Conservation (phyloP, 2,329 filamentous ascomycete species). For the Cercospora sp. region DNA sequence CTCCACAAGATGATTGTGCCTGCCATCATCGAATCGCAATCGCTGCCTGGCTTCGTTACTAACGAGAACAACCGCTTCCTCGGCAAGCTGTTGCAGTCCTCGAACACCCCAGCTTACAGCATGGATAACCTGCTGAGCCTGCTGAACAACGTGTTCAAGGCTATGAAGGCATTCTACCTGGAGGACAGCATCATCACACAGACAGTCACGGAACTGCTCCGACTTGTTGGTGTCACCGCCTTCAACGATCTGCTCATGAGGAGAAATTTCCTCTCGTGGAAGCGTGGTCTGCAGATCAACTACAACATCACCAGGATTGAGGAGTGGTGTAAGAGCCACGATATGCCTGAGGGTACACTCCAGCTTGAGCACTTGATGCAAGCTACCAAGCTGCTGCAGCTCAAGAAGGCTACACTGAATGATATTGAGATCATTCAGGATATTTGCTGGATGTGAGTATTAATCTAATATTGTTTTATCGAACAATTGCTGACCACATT, state of each 20-base stretch:
- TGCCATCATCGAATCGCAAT: conserved; percentile 98
- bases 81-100: conserved; percentile 90
- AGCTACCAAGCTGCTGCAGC: conserved; percentile 94
- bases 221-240: conserved; percentile 91
- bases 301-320: conserved; percentile 99
- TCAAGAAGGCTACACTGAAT: conserved; percentile 98
- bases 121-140: conserved; percentile 98
- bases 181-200: conserved; percentile 96
- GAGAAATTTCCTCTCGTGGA: conserved; percentile 98
- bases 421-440: conserved; percentile 99
- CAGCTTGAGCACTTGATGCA: conserved; percentile 99
- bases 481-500: conserved; percentile 20
- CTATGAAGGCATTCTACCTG: conserved; percentile 98
- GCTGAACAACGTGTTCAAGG: conserved; percentile 95
- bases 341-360: conserved; percentile 97
- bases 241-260: conserved; percentile 99
- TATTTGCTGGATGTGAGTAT: conserved; percentile 97
- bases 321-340: conserved; percentile 99
- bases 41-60: conserved; percentile 94
- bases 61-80: conserved; percentile 98
- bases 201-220: conserved; percentile 88
- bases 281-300: conserved; percentile 98
- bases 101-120: conserved; percentile 91
- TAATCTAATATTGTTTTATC: background rate
- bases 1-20: conserved; percentile 99